A percentile compares a stretch with the other conserved stretches of the same genome.
These are phyloP conservation scores for Cyphellophora attinorum DNA, from an alignment of 2,329 filamentous ascomycete genomes.

Conservation along the genomic window DNA sequence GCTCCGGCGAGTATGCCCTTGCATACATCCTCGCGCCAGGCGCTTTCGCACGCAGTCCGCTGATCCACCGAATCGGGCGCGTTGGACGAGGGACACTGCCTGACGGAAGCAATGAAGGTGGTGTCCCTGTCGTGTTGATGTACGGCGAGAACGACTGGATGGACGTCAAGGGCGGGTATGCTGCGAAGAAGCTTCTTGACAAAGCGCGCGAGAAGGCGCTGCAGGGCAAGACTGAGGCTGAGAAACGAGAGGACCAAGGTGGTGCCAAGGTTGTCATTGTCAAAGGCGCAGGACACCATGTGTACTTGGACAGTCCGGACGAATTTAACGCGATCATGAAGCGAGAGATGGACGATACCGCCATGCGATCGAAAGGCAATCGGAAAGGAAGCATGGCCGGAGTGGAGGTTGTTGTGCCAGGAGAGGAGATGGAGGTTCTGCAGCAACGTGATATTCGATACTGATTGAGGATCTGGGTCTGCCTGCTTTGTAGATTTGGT, in stretches of 20 bases:
- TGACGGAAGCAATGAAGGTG: slow-evolving; percentile 42
- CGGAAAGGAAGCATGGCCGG: slow-evolving; percentile 4
- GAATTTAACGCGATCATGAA: slow-evolving; percentile 59
- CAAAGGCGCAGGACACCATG: slow-evolving; percentile 58
- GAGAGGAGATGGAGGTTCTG: too few relatives aligned
- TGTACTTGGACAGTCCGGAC: slow-evolving; percentile 62
- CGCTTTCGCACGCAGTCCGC: slow-evolving; percentile 76
- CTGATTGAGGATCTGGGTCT: too few relatives aligned
- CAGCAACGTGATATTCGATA: not conserved
- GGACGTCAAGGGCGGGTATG: slow-evolving; percentile 80
- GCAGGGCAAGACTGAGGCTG: slow-evolving; percentile 53
- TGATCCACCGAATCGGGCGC: slow-evolving; percentile 77
- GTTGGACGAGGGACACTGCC: slow-evolving; percentile 63
- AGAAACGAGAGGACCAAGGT: slow-evolving; percentile 64
- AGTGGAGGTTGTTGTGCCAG: slow-evolving; percentile 3
- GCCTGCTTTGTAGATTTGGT: not conserved
- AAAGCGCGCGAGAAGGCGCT: slow-evolving; percentile 54
- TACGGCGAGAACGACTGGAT: slow-evolving; percentile 99
- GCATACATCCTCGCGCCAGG: slow-evolving; percentile 89
- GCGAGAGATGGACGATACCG: slow-evolving; percentile 57
- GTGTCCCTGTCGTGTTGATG: slow-evolving; percentile 81
- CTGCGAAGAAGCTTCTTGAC: slow-evolving; percentile 69
- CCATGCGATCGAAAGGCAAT: slow-evolving; percentile 24
- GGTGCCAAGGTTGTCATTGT: slow-evolving; percentile 76
- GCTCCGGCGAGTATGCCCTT: slow-evolving; percentile 87